Evolutionary conservation across 2,329 filamentous ascomycete species (phyloP).

Genomic region (Helicocarpus griseus): DNA sequence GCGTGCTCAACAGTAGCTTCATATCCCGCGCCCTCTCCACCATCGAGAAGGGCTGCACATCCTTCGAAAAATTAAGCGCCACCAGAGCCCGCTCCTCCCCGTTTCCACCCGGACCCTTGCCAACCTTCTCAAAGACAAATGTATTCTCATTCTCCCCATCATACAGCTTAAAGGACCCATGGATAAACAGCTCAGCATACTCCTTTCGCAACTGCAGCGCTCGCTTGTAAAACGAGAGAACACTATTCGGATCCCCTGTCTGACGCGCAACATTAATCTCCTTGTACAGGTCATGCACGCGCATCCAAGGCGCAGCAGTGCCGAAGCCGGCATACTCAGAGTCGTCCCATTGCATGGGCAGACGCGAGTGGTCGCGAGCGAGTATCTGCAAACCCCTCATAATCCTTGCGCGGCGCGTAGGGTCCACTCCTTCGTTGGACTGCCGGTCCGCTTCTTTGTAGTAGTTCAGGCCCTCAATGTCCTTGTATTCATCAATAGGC

Average conservation of each 20-base stretch:
- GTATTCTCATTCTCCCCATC: conserved; percentile 39
- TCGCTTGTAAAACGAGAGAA: conserved; percentile 53
- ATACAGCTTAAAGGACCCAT: conserved; percentile 48
- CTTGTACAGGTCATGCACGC: conserved; percentile 45
- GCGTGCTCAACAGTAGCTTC: conserved; percentile 18
- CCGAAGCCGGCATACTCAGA: conserved; percentile 54
- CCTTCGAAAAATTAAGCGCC: conserved; percentile 39
- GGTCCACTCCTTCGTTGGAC: conserved; percentile 19
- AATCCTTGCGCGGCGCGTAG: conserved; percentile 35
- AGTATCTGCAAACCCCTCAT: conserved; percentile 48
- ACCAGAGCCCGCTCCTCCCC: conserved; percentile 28
- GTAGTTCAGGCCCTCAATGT: conserved; percentile 39
- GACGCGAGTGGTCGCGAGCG: conserved; percentile 56
- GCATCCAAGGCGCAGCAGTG: conserved; percentile 49
- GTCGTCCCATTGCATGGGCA: conserved; percentile 58
- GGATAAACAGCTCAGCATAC: conserved; percentile 50
- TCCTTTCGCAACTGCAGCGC: conserved; percentile 47
- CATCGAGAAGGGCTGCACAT: conserved; percentile 22
- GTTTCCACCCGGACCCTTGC: conserved; percentile 17
- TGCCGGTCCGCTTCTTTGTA: conserved; percentile 30
- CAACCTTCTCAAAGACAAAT: conserved; percentile 41
- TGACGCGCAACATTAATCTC: conserved; percentile 51
- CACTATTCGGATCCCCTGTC: conserved; percentile 31
- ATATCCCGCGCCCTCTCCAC: conserved; percentile 17
- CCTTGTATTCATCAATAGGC: conserved; percentile 36